These are phyloP conservation scores for Trichosporon ovoides DNA, from an alignment of 1,284 basidiomycete species.

Conservation along the genomic window DNA sequence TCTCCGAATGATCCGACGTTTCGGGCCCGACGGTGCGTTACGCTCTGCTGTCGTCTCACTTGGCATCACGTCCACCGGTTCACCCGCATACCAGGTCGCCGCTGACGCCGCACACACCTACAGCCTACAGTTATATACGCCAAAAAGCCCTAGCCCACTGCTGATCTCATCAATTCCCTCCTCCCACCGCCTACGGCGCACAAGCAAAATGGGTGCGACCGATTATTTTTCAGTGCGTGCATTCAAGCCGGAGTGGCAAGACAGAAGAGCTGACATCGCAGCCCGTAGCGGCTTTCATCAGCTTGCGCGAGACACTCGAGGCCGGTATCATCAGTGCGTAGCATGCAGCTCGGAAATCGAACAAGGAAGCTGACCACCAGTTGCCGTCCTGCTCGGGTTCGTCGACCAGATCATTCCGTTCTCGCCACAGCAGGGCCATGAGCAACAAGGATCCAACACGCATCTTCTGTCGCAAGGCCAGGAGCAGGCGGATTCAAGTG, in stretches of 20 bases:
- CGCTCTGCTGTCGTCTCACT: not conserved
- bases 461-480: conserved; percentile 9
- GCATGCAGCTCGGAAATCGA: not conserved
- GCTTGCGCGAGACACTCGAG: conserved; percentile 83
- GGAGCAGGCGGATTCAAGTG: not conserved
- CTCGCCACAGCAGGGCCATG: not conserved
- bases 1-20: not conserved
- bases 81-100: not conserved
- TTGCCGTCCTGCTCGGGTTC: conserved; percentile 74
- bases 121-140: not conserved
- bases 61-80: not conserved
- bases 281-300: conserved; percentile 65
- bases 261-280: no score
- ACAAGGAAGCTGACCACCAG: conserved; percentile 11
- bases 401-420: conserved; percentile 64
- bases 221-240: conserved; percentile 18
- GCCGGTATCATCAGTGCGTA: conserved; percentile 69
- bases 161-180: not conserved
- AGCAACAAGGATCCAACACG: conserved; percentile 4
- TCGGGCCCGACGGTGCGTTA: conserved; percentile 2
- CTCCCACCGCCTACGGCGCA: not conserved
- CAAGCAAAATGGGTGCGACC: conserved; percentile 4
- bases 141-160: not conserved
- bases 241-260: not conserved
- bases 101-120: not conserved